phyloP scores from a whole-genome alignment of 2,329 filamentous ascomycete genomes.

The Fusarium tanahbumbuense region DNA sequence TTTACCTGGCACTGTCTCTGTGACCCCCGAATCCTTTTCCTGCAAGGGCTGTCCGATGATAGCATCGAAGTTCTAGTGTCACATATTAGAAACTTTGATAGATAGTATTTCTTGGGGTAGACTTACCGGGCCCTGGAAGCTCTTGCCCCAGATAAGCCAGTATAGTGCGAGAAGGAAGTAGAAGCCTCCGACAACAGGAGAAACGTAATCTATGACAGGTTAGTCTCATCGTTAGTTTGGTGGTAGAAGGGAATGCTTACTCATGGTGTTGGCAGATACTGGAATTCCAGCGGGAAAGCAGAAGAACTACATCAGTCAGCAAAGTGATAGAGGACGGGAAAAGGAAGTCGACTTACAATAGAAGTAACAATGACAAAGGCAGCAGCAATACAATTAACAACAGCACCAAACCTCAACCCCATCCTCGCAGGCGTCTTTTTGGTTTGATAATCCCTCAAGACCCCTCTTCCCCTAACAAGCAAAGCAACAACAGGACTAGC shows the following conservation, averaged over 20 bases:
- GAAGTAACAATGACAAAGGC: conserved; percentile 10
- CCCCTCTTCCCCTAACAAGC: conserved; percentile 8
- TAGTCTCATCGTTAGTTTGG: accelerated
- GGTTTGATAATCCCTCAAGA: conserved; percentile 10
- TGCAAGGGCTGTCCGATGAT: conserved; percentile 4
- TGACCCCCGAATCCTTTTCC: neutral
- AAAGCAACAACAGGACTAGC: conserved; percentile 29
- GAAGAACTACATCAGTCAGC: conserved; percentile 5
- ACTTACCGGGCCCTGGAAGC: conserved; percentile 19
- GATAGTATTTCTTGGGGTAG: accelerated
- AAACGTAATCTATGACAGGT: neutral
- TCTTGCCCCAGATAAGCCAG: conserved; percentile 1
- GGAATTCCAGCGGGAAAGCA: conserved; percentile 12
- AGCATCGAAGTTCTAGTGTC: conserved; percentile 1
- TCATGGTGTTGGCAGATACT: conserved; percentile 15
- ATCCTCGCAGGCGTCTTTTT: conserved; percentile 10
- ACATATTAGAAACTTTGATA: neutral
- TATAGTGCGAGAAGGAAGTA: neutral
- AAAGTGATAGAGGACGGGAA: too few relatives aligned
- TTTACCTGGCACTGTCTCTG: neutral
- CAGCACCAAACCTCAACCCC: neutral
- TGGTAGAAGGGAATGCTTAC: neutral
- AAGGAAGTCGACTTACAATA: conserved; percentile 15
- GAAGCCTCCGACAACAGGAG: conserved; percentile 7
- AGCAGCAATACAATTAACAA: neutral